Conservation (phyloP, 768 basidiomycete genomes). For the Pulveroboletus sp. region DNA sequence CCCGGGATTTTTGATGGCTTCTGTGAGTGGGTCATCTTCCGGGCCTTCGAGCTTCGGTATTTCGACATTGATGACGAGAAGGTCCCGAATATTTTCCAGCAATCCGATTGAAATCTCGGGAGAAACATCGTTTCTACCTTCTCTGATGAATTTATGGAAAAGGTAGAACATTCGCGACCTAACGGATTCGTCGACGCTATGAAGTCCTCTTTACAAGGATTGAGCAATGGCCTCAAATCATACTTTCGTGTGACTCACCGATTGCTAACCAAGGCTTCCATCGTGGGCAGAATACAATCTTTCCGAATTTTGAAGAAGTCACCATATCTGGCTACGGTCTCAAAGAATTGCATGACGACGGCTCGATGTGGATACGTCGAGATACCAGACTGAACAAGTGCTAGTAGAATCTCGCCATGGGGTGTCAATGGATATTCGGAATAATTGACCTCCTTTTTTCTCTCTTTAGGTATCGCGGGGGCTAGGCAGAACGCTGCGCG, state of each 20-base stretch:
- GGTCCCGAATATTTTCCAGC: conserved; percentile 69
- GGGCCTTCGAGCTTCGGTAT: conserved; percentile 74
- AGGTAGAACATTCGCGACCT: conserved; percentile 86
- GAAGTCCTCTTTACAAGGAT: conserved; percentile 64
- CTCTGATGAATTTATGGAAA: conserved; percentile 88
- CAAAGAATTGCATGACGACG: conserved; percentile 89
- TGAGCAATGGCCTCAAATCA: background rate
- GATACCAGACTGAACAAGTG: conserved; percentile 80
- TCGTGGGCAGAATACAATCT: conserved; percentile 79
- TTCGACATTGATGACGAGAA: conserved; percentile 70
- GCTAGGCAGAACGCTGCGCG: conserved; percentile 84
- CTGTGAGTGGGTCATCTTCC: conserved; percentile 70
- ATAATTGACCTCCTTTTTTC: conserved; percentile 63
- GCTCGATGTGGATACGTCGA: conserved; percentile 78
- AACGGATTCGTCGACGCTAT: conserved; percentile 64
- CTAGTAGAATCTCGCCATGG: conserved; percentile 85
- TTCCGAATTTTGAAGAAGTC: conserved; percentile 96
- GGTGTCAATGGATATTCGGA: conserved; percentile 80
- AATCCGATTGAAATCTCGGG: conserved; percentile 66
- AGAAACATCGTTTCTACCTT: conserved; percentile 73
- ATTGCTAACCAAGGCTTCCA: conserved; percentile 82
- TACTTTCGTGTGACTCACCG: conserved; percentile 49
- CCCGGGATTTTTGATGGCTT: conserved; percentile 69
- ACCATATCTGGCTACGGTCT: conserved; percentile 84
- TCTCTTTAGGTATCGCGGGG: conserved; percentile 63